These are phyloP conservation scores for Mikania micrantha DNA, from an alignment of 129 eudicot genomes.

Conservation along the genomic window DNA sequence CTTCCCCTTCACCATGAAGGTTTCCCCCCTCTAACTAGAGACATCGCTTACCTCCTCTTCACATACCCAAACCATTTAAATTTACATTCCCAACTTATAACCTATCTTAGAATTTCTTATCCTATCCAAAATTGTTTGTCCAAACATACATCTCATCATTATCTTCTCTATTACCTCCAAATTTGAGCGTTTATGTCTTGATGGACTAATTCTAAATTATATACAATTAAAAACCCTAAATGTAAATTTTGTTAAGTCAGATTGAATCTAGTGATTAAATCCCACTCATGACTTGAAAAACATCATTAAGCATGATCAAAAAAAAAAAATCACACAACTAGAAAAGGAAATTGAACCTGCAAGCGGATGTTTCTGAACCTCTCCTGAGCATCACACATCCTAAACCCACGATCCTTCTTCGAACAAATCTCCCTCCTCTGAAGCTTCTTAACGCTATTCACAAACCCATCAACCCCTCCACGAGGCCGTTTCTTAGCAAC, in stretches of 20 bases:
- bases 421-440: conserved; percentile 93
- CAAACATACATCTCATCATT: too few species aligned
- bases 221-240: background rate
- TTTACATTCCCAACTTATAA: too few species aligned
- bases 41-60: too few species aligned
- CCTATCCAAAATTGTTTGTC: too few species aligned
- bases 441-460: conserved; percentile 83
- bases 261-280: background rate
- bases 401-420: conserved; percentile 68
- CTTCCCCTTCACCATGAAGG: too few species aligned
- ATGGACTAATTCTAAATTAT: too few species aligned
- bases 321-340: background rate
- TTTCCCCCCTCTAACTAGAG: too few species aligned
- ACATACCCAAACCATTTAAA: too few species aligned
- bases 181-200: too few species aligned
- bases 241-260: background rate
- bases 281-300: too few species aligned
- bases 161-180: too few species aligned
- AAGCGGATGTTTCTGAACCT: conserved; percentile 71
- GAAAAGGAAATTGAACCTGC: conserved; percentile 43
- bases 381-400: conserved; percentile 89
- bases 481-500: conserved; percentile 85
- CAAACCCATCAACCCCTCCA: conserved; percentile 69
- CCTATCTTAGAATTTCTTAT: too few species aligned
- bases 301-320: background rate